A percentile compares a stretch with the other conserved stretches of the same genome.
Conservation (phyloP, 129 eudicot genomes). For the Flaveria ramosissima region DNA sequence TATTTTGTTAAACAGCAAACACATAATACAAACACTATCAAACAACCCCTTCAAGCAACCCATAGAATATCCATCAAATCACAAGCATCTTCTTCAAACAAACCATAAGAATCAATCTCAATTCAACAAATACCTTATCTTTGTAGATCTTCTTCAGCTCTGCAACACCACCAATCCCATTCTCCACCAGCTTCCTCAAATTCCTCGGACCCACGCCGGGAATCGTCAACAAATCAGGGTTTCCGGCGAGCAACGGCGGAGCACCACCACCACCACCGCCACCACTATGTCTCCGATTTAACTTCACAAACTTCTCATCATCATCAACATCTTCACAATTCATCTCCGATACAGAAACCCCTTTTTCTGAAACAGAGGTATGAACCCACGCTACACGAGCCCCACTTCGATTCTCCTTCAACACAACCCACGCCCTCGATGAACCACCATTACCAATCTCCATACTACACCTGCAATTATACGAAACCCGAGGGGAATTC, state of each 20-base stretch:
- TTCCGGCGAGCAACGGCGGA: slow-evolving; percentile 28
- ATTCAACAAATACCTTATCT: slow-evolving; percentile 47
- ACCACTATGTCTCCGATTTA: slow-evolving; percentile 58
- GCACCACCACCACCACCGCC: slow-evolving; percentile 33
- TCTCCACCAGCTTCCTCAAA: slow-evolving; percentile 78
- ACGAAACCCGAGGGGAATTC: slow-evolving; percentile 1
- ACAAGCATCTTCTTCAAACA: not conserved
- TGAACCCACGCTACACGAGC: slow-evolving; percentile 49
- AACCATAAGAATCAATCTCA: too few species aligned
- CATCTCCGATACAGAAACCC: slow-evolving; percentile 20
- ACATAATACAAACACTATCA: not conserved
- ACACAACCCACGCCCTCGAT: slow-evolving; percentile 50
- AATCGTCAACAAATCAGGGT: slow-evolving; percentile 78
- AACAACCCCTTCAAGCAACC: not conserved
- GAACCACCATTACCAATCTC: slow-evolving; percentile 14
- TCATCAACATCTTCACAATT: slow-evolving; percentile 26
- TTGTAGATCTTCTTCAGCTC: slow-evolving; percentile 77
- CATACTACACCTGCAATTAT: slow-evolving; percentile 48
- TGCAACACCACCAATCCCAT: slow-evolving; percentile 82
- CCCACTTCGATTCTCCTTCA: slow-evolving; percentile 44
- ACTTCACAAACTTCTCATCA: slow-evolving; percentile 42
- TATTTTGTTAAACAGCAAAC: not conserved
- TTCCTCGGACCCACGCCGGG: slow-evolving; percentile 97
- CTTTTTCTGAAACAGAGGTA: slow-evolving; percentile 32
- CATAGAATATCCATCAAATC: not conserved